phyloP scores from a whole-genome alignment of 2,329 filamentous ascomycete genomes.

The Alternaria sp. region DNA sequence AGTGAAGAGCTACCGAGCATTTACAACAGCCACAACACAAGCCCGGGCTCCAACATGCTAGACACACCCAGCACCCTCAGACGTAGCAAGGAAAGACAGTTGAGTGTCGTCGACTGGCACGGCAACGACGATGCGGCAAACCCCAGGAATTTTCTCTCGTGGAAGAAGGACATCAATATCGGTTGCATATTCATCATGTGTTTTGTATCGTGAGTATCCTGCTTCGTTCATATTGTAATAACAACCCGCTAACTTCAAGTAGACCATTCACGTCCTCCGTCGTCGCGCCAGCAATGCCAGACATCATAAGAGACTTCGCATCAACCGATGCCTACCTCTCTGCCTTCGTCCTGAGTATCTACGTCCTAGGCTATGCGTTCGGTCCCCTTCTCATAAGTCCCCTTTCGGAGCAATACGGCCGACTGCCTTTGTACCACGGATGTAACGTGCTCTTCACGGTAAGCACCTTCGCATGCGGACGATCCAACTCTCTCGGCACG shows the following conservation, averaged over 20 bases:
- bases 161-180: slow-evolving; percentile 31
- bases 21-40: background rate
- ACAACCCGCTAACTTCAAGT: background rate
- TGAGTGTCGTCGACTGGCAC: slow-evolving; percentile 21
- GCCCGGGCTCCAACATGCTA: background rate
- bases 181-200: slow-evolving; percentile 38
- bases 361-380: slow-evolving; percentile 36
- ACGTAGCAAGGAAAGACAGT: background rate
- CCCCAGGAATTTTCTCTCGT: slow-evolving; percentile 36
- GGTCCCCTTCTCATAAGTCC: slow-evolving; percentile 36
- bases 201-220: background rate
- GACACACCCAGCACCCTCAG: background rate
- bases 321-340: slow-evolving; percentile 23
- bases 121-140: slow-evolving; percentile 30
- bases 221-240: background rate
- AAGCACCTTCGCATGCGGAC: slow-evolving; percentile 62
- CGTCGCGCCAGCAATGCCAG: slow-evolving; percentile 32
- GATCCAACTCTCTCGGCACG: slow-evolving; percentile 51
- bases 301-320: slow-evolving; percentile 22
- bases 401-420: slow-evolving; percentile 36
- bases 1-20: background rate
- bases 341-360: slow-evolving; percentile 31
- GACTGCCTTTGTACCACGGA: slow-evolving; percentile 55
- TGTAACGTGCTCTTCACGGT: slow-evolving; percentile 65
- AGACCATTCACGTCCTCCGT: slow-evolving; percentile 34